Evolutionary conservation across 2,329 filamentous ascomycete species (phyloP), one percentile per base, ranked within the genome.

Genomic region (Talaromyces piceae): DNA sequence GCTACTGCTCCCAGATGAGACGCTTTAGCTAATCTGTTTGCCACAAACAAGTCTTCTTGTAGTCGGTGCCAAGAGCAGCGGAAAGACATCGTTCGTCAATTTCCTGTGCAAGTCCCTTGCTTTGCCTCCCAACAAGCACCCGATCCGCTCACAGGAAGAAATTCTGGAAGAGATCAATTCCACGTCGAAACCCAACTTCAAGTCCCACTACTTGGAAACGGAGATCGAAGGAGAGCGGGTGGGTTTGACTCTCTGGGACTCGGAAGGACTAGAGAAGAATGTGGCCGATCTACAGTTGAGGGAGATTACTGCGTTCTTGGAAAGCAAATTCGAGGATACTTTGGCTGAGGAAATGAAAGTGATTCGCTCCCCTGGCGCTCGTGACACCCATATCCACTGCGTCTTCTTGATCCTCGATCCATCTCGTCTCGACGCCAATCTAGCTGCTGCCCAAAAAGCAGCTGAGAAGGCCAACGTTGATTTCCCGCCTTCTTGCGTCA

Each of bases 341-440:
- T 95, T 98, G 67, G 83, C 83, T 45, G 93, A 98, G 72, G 93
- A 98, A 75, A 95, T 95, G 80, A 97, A 96, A 75, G 91, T 98
- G 44, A 79, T 96, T 56, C 87, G 93, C 62, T 90, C 91, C 49
- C 91, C 93, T 23, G 91, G 91, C 51, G 87, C 88, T 57, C 88
- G 90, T 67, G 93, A 98, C 73, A 96, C 91, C 47, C 93, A 98
- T 68, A 95, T 98, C 58, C 93, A 98, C 67, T 94, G 89, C 59
- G 90, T 90, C 27, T 95, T 98, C 71, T 78, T 97, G 51, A 76
- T 98, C 50, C 81, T 98, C 50, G 93, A 98, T 66, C 93, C 93
- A 1, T 77, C 83, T 48, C 85, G 88, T 43, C 81, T 98, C 22
- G 91, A 95, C 63, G 79, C 83, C 59, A 96, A 91, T 61, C 83